phyloP scores from a whole-genome alignment of 805 yeast genomes.

The Metschnikowia arizonensis region DNA sequence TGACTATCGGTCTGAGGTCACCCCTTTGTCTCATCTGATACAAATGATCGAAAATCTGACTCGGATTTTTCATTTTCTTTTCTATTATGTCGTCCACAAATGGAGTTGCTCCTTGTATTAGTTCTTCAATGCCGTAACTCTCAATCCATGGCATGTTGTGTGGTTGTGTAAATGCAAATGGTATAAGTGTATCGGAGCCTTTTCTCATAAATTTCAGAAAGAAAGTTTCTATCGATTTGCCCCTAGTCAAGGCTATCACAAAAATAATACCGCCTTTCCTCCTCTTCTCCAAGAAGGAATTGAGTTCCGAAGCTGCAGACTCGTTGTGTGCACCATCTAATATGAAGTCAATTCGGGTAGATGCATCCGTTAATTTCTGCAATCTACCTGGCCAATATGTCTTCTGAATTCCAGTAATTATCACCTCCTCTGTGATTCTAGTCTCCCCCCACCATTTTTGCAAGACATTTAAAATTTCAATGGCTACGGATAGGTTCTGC shows the following conservation, averaged over 20 bases:
- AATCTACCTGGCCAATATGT: constrained; percentile 88
- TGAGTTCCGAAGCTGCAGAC: constrained; percentile 74
- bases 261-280: constrained; percentile 43
- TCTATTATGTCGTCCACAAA: constrained; percentile 21
- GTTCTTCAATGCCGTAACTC: constrained; percentile 36
- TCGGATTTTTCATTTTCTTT: neutral
- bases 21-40: constrained; percentile 16
- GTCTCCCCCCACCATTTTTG: constrained; percentile 17
- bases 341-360: constrained; percentile 35
- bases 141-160: constrained; percentile 94
- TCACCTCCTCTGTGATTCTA: constrained; percentile 28
- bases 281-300: constrained; percentile 42
- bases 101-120: constrained; percentile 25
- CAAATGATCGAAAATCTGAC: constrained; percentile 8
- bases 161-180: constrained; percentile 63
- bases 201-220: constrained; percentile 45
- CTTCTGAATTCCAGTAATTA: constrained; percentile 48
- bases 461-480: constrained; percentile 47
- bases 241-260: constrained; percentile 71
- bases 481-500: constrained; percentile 65
- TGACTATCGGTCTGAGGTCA: constrained; percentile 29
- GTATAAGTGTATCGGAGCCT: constrained; percentile 52
- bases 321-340: constrained; percentile 94
- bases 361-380: constrained; percentile 39
- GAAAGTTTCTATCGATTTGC: constrained; percentile 56